phyloP scores from a whole-genome alignment of 2,329 filamentous ascomycete species.

The Paraconiothyrium sp. region DNA sequence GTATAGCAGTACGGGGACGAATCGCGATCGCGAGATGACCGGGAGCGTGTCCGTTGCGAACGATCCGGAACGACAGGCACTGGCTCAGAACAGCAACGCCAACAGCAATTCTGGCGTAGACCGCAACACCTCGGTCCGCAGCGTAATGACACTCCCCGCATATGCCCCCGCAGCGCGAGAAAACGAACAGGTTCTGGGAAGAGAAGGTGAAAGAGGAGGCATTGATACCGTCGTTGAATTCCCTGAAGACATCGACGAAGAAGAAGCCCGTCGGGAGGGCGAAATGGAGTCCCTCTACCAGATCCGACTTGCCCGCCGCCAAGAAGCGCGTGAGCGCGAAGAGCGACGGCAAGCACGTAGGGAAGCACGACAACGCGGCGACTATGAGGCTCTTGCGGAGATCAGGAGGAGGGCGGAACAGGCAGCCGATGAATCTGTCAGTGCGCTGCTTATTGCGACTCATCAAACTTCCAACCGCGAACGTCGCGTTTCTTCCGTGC shows the following conservation, averaged over 20 bases:
- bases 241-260: constrained; percentile 80
- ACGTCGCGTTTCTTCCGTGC: constrained; percentile 76
- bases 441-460: constrained; percentile 63
- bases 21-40: constrained; percentile 41
- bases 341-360: constrained; percentile 73
- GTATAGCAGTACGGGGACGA: constrained; percentile 28
- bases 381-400: constrained; percentile 72
- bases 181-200: constrained; percentile 82
- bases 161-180: constrained; percentile 79
- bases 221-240: constrained; percentile 91
- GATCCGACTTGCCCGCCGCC: constrained; percentile 80
- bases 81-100: constrained; percentile 21
- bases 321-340: constrained; percentile 80
- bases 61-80: constrained; percentile 37
- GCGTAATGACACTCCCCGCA: constrained; percentile 91
- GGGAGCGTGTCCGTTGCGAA: constrained; percentile 24
- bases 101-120: constrained; percentile 65
- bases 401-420: constrained; percentile 62
- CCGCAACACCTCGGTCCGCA: constrained; percentile 85
- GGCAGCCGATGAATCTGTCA: constrained; percentile 52
- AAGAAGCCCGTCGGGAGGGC: constrained; percentile 80
- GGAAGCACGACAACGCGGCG: constrained; percentile 77
- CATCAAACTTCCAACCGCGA: constrained; percentile 70
- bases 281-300: constrained; percentile 96
- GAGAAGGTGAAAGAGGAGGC: constrained; percentile 90